Conservation (phyloP, 2,329 filamentous ascomycete genomes). For the Cladosporium sphaerospermum region DNA sequence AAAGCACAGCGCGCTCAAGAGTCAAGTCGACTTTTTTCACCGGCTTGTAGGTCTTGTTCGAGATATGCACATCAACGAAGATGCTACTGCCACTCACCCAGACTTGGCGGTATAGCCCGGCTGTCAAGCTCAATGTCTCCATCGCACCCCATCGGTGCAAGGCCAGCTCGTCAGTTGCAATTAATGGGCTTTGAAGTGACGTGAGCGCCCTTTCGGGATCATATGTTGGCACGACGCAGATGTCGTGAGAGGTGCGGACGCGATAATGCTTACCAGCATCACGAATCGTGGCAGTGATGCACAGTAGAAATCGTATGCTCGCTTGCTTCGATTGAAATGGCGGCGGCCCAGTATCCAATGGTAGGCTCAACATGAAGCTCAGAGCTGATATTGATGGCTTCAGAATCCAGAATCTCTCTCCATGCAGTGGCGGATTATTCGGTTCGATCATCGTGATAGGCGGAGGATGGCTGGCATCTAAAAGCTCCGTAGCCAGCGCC, state of each 20-base stretch:
- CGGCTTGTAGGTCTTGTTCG: conserved; percentile 44
- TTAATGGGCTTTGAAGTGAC: conserved; percentile 47
- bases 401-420: conserved; percentile 44
- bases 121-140: conserved; percentile 45
- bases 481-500: conserved; percentile 46
- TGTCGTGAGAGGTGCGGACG: conserved; percentile 45
- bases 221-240: conserved; percentile 48
- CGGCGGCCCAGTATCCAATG: conserved; percentile 49
- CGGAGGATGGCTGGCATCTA: conserved; percentile 46
- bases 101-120: conserved; percentile 51
- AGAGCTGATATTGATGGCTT: conserved; percentile 42
- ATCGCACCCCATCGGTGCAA: conserved; percentile 35
- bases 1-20: conserved; percentile 46
- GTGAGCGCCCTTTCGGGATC: conserved; percentile 52
- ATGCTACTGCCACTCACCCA: conserved; percentile 53
- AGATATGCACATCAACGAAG: conserved; percentile 49
- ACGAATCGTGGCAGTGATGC: conserved; percentile 42
- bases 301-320: conserved; percentile 46
- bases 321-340: conserved; percentile 49
- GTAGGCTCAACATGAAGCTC: conserved; percentile 48
- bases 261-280: conserved; percentile 44
- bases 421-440: conserved; percentile 31
- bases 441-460: conserved; percentile 45
- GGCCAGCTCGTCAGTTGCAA: conserved; percentile 43
- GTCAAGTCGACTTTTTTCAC: conserved; percentile 48